phyloP scores from a whole-genome alignment of 371 early-diverging fungal species.

The Gilbertella persicaria region DNA sequence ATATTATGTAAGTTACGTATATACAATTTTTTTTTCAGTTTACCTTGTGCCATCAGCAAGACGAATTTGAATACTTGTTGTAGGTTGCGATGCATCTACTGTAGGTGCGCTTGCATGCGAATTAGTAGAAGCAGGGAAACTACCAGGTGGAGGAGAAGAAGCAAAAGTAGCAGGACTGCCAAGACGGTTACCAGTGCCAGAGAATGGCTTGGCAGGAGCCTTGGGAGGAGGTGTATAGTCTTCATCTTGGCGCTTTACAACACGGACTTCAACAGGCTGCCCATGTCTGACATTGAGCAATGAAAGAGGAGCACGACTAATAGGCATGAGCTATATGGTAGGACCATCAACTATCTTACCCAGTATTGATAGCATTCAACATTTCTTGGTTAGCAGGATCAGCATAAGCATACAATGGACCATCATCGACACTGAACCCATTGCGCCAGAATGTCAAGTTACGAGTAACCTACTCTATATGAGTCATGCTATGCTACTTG shows the following conservation, averaged over 20 bases:
- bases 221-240: slow-evolving; percentile 86
- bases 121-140: slow-evolving; percentile 36
- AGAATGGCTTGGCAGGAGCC: slow-evolving; percentile 77
- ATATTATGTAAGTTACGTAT: background rate
- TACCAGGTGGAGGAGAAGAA: slow-evolving; percentile 36
- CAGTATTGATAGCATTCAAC: slow-evolving; percentile 83
- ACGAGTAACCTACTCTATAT: slow-evolving; percentile 52
- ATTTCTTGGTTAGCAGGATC: slow-evolving; percentile 88
- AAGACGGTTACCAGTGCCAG: slow-evolving; percentile 86
- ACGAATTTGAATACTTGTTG: slow-evolving; percentile 88
- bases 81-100: slow-evolving; percentile 77
- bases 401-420: slow-evolving; percentile 79
- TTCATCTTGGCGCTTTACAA: slow-evolving; percentile 81
- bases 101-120: slow-evolving; percentile 30
- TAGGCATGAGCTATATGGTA: background rate
- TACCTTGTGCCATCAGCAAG: slow-evolving; percentile 86
- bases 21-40: slow-evolving; percentile 15
- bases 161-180: slow-evolving; percentile 55
- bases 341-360: slow-evolving; percentile 50
- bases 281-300: slow-evolving; percentile 88
- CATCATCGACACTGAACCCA: slow-evolving; percentile 95
- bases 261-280: slow-evolving; percentile 90
- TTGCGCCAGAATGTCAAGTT: slow-evolving; percentile 93
- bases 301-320: slow-evolving; percentile 80
- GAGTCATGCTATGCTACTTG: background rate